Conservation (phyloP, 805 yeast species). For the Ogataea nakhonphanomensis region DNA sequence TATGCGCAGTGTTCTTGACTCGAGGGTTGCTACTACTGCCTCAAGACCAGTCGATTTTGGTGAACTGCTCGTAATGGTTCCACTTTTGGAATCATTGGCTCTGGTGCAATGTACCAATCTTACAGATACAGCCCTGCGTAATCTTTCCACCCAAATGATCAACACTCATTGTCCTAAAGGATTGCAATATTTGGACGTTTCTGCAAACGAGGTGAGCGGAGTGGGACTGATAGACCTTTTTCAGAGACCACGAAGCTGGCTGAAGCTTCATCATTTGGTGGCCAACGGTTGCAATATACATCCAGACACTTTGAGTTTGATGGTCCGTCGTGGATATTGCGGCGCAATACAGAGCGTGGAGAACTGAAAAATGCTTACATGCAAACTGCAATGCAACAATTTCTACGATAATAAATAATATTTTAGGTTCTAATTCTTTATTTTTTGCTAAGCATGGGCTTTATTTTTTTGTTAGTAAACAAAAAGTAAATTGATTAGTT, state of each 20-base stretch:
- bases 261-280: conserved; percentile 14
- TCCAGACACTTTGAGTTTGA: conserved; percentile 16
- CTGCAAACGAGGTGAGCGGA: conserved; percentile 24
- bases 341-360: conserved; percentile 8
- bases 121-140: conserved; percentile 19
- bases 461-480: no score
- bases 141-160: conserved; percentile 12
- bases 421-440: no score
- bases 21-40: background rate
- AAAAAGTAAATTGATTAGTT: no score
- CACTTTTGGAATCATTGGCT: conserved; percentile 15
- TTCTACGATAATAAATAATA: no score
- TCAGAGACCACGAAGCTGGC: conserved; percentile 17
- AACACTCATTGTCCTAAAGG: background rate
- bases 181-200: conserved; percentile 17
- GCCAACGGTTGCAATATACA: conserved; percentile 20
- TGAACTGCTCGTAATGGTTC: conserved; percentile 12
- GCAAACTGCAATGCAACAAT: no score
- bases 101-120: conserved; percentile 20
- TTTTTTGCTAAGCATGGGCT: no score
- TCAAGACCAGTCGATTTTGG: conserved; percentile 12
- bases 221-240: conserved; percentile 27
- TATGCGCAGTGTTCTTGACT: conserved; percentile 16
- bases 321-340: conserved; percentile 16
- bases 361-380: no score